A percentile compares a stretch with the other conserved stretches of the same genome.
Conservation (phyloP, 2,329 filamentous ascomycete genomes). For the Fusarium phyllophilum region DNA sequence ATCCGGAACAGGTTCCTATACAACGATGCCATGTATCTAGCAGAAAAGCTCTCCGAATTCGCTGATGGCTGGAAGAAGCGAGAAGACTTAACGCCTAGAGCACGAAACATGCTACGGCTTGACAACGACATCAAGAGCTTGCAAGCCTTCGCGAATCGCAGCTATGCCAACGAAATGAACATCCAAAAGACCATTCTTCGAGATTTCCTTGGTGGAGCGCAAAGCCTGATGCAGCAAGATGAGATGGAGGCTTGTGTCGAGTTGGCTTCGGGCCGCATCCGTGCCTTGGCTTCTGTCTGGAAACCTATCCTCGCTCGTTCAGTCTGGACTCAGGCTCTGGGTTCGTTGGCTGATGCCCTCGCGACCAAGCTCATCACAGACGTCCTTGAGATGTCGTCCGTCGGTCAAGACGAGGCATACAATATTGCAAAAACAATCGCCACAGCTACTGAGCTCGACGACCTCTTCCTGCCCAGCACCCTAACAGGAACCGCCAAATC, state of each 20-base stretch:
- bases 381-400: conserved; percentile 69
- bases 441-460: conserved; percentile 66
- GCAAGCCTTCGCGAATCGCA: conserved; percentile 68
- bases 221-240: conserved; percentile 68
- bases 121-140: conserved; percentile 70
- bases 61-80: conserved; percentile 63
- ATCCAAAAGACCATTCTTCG: conserved; percentile 70
- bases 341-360: conserved; percentile 67
- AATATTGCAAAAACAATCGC: conserved; percentile 68
- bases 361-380: conserved; percentile 69
- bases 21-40: conserved; percentile 73
- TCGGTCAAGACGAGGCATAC: conserved; percentile 73
- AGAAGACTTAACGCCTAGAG: conserved; percentile 60
- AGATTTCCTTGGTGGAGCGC: conserved; percentile 69
- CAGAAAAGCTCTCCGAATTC: conserved; percentile 64
- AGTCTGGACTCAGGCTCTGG: conserved; percentile 71
- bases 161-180: conserved; percentile 69
- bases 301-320: conserved; percentile 67
- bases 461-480: conserved; percentile 65
- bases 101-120: conserved; percentile 65
- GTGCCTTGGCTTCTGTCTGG: conserved; percentile 66
- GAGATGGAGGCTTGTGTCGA: conserved; percentile 64
- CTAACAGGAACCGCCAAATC: conserved; percentile 39
- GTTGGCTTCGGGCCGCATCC: conserved; percentile 62
- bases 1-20: conserved; percentile 65